Percentiles rank a stretch among this genome's conserved stretches.
Conservation (phyloP, 345 rosid species). For the Eucalyptus fibrosa region DNA sequence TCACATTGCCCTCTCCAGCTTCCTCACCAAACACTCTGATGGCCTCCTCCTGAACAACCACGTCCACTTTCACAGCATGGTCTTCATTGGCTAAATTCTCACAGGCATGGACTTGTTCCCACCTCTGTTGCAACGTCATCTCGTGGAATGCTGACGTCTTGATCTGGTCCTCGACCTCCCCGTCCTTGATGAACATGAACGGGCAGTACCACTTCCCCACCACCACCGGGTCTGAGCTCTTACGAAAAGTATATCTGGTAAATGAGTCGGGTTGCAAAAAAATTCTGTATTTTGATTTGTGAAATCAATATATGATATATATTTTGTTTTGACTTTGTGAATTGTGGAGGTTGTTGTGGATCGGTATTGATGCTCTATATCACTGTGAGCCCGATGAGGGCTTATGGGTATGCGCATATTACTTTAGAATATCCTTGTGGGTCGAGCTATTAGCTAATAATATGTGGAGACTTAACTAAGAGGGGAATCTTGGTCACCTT, state of each 20-base stretch:
- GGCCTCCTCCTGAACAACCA: conserved; percentile 11
- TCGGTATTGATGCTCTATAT: too few species aligned
- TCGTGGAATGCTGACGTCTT: conserved; percentile 22
- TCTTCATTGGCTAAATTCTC: neutral
- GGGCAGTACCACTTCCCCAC: conserved; percentile 67
- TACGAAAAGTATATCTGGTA: neutral
- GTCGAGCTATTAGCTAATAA: too few species aligned
- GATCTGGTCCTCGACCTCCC: conserved; percentile 15
- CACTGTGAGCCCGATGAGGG: accelerated
- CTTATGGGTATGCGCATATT: too few species aligned
- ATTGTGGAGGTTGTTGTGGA: too few species aligned
- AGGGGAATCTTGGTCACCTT: too few species aligned
- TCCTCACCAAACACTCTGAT: conserved; percentile 4
- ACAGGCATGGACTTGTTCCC: conserved; percentile 33
- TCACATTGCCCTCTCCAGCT: neutral
- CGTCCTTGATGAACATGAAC: conserved; percentile 43
- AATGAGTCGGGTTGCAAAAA: too few species aligned
- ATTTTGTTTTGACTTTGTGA: too few species aligned
- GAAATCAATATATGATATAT: too few species aligned
- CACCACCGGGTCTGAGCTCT: neutral
- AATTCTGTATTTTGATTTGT: too few species aligned
- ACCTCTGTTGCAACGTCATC: conserved; percentile 39
- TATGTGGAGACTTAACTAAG: too few species aligned
- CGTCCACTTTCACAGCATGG: neutral
- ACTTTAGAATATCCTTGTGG: too few species aligned